Base-by-base conservation (phyloP, 2,329 filamentous ascomycete species). In the Cladophialophora psammophila region DNA sequence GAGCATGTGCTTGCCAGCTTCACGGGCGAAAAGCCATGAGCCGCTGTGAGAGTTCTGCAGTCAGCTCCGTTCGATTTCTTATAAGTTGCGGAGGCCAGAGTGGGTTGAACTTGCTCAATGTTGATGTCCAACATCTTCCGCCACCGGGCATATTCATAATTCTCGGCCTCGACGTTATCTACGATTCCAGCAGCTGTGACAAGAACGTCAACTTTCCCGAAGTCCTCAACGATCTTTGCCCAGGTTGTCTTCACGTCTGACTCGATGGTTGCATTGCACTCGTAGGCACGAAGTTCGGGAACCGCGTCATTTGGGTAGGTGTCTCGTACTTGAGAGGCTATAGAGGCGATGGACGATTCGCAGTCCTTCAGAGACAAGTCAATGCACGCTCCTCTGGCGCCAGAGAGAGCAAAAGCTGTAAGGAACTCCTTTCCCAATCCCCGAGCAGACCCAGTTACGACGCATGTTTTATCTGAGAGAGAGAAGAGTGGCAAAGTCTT, bases 21-120 rank as follows among this genome's bases (percentile, higher is more conserved):
- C 88, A 31, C 90, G 90, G 3, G 94, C 92, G 76, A 94, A 97
- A 40, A 97, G 84, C 78, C 96, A 97, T 63, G 94, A 96, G 26
- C 94, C 94, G 75, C 59, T 61, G 48, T 26, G 15, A 61, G 52
- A 15, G 13, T 32, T 1, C 35, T 9, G 26, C 8, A 18, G 59
- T 61, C 48, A 61, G 59, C 13, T 8, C 34, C 52, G n/a, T 18
- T 48, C 2, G n/a, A 10, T 20, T n/a, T 20, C 34, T 20, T 34
- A n/a, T 18, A 18, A 2, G 2, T 40, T 31, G 20, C 8, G 15
- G 8, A 35, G 3, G 38, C 8, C 20, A 48, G 18, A 18, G 6
- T 48, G 42, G 45, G 31, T 15, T 53, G 26, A 35, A 35, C 59
- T 61, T 61, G 59, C 59, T 78, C 72, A 15, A 79, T 66, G 62